These are phyloP conservation scores for Grosmannia clavigera DNA, from an alignment of 2,329 filamentous ascomycete genomes.

Conservation along the genomic window DNA sequence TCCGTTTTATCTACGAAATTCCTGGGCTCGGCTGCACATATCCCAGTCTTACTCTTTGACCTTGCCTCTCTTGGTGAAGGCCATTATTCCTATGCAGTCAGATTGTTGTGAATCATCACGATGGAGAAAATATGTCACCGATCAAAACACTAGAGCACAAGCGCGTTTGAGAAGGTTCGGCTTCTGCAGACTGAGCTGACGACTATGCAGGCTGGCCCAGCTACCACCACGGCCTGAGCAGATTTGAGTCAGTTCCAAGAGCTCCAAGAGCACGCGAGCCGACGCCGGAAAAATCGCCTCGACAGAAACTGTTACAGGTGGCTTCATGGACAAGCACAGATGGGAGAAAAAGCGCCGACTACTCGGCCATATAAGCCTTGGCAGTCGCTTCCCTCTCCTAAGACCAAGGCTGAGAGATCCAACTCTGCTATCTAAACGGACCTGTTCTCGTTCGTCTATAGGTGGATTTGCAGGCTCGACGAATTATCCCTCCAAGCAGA, in stretches of 20 bases:
- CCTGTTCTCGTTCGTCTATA: no score
- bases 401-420: no score
- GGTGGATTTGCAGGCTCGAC: not conserved
- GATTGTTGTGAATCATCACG: no score
- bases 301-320: no score
- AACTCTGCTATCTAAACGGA: no score
- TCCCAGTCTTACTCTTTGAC: not conserved
- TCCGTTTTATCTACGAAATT: not conserved
- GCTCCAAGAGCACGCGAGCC: not conserved
- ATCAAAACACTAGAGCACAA: not conserved
- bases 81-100: no score
- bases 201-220: not conserved
- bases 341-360: no score
- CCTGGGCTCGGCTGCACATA: not conserved
- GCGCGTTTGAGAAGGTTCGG: constrained; percentile 1
- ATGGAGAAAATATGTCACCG: not conserved
- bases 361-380: no score
- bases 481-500: not conserved
- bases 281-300: not conserved
- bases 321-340: no score
- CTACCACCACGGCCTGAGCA: not conserved
- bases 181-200: not conserved
- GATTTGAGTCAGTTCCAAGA: not conserved
- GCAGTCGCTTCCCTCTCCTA: no score
- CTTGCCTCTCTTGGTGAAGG: not conserved